A percentile compares a stretch with the other conserved stretches of the same genome.
These are phyloP conservation scores for Micromonas commoda DNA, from an alignment of 139 green algal species.

Conservation along the genomic window DNA sequence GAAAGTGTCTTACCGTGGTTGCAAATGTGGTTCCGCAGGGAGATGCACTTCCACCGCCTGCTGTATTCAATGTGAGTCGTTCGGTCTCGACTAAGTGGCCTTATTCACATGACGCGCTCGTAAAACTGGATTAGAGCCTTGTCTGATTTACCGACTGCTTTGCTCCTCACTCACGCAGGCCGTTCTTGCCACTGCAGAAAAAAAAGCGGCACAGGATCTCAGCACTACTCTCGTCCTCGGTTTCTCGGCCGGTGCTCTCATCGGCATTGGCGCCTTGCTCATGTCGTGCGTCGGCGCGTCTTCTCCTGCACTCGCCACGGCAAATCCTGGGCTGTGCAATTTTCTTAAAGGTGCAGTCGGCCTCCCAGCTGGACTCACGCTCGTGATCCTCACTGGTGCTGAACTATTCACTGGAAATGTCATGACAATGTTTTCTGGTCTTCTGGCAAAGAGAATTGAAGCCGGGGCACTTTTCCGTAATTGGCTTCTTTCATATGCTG, in stretches of 20 bases:
- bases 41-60: constrained; percentile 14
- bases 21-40: no score
- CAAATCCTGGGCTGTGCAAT: constrained; percentile 53
- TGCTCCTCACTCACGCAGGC: no score
- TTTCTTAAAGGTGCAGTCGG: constrained; percentile 48
- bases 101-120: no score
- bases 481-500: constrained; percentile 64
- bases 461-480: constrained; percentile 50
- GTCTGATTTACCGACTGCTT: no score
- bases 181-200: neutral
- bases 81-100: no score
- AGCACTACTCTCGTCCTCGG: constrained; percentile 36
- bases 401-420: constrained; percentile 86
- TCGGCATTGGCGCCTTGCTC: constrained; percentile 62
- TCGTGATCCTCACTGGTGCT: constrained; percentile 47
- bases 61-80: neutral
- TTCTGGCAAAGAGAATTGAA: constrained; percentile 53
- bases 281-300: constrained; percentile 50
- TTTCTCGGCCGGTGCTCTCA: constrained; percentile 57
- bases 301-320: constrained; percentile 48
- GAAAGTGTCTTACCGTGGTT: neutral
- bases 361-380: constrained; percentile 62
- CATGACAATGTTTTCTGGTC: constrained; percentile 53
- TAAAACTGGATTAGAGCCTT: no score
- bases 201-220: constrained; percentile 29